Percentiles rank a stretch among this genome's conserved stretches.
Evolutionary conservation across 2,329 filamentous ascomycete species (phyloP).

Genomic region (Chrysoporthe cubensis): DNA sequence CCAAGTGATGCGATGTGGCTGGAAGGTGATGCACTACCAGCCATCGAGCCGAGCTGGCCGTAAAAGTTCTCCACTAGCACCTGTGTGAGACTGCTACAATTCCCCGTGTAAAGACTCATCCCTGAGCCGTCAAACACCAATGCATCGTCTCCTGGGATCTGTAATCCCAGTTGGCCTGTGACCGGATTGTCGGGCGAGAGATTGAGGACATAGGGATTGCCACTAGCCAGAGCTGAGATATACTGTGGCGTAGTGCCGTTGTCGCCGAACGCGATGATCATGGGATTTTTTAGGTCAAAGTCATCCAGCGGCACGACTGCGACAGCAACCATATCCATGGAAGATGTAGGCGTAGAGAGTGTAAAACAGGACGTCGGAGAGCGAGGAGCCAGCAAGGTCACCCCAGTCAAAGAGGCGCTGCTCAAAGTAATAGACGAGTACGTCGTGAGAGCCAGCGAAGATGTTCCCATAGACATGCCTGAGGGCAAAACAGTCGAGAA

Average conservation of each 20-base stretch:
- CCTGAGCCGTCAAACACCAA: conserved; percentile 33
- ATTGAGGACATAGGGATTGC: conserved; percentile 30
- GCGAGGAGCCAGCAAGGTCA: conserved; percentile 32
- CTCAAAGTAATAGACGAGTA: conserved; percentile 22
- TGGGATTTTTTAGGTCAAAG: conserved; percentile 26
- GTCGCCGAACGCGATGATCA: conserved; percentile 33
- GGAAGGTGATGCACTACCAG: neutral
- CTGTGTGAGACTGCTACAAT: conserved; percentile 30
- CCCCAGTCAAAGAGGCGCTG: conserved; percentile 29
- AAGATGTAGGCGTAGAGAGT: conserved; percentile 30
- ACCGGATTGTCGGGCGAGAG: conserved; percentile 30
- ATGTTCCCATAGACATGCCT: conserved; percentile 19
- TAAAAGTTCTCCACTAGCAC: conserved; percentile 32
- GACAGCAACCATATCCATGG: conserved; percentile 32
- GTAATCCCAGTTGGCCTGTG: conserved; percentile 29
- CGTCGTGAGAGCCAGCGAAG: conserved; percentile 20
- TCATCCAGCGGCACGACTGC: conserved; percentile 24
- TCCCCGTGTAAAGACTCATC: conserved; percentile 32
- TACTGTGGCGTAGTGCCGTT: conserved; percentile 34
- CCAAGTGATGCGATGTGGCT: neutral
- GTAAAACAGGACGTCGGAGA: conserved; percentile 34
- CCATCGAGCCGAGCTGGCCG: conserved; percentile 29
- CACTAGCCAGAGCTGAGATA: conserved; percentile 30
- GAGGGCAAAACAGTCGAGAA: conserved; percentile 21
- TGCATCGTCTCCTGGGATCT: conserved; percentile 28